phyloP scores from a whole-genome alignment of 306 rosid genomes.

The Argentina anserina region DNA sequence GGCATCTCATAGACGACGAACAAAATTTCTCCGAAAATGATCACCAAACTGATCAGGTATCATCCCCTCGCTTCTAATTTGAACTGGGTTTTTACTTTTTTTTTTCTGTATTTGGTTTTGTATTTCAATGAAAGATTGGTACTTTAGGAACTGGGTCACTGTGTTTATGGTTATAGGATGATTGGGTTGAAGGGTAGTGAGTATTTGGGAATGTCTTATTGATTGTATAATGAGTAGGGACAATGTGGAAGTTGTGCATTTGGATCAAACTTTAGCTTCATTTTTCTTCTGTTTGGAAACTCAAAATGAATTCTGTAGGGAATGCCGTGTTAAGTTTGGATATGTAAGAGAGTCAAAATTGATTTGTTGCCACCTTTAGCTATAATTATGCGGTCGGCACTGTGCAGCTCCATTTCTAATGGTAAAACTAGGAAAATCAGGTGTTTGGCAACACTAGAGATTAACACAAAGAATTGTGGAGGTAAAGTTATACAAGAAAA shows the following conservation, averaged over 20 bases:
- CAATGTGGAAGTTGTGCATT: background rate
- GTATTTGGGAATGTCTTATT: background rate
- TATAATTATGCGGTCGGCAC: background rate
- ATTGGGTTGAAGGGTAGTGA: background rate
- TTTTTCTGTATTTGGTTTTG: background rate
- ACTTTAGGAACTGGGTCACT: background rate
- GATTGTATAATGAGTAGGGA: background rate
- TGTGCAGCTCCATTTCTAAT: background rate
- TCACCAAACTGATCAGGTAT: constrained; percentile 42
- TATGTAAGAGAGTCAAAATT: background rate
- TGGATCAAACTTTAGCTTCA: background rate
- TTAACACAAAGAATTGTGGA: background rate
- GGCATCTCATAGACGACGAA: constrained; percentile 32
- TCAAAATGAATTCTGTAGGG: background rate
- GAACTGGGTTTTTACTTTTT: background rate
- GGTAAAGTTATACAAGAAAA: background rate
- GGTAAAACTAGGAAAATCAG: background rate
- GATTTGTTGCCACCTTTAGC: background rate
- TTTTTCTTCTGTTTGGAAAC: background rate
- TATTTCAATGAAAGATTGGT: background rate
- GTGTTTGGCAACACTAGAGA: background rate
- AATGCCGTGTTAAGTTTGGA: background rate
- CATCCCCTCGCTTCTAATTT: background rate
- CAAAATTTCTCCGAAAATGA: constrained; percentile 17
- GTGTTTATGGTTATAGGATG: background rate